Evolutionary conservation across 2,329 filamentous ascomycete species (phyloP), one percentile per base, ranked within the genome.

Genomic region (Trichoderma gracile): DNA sequence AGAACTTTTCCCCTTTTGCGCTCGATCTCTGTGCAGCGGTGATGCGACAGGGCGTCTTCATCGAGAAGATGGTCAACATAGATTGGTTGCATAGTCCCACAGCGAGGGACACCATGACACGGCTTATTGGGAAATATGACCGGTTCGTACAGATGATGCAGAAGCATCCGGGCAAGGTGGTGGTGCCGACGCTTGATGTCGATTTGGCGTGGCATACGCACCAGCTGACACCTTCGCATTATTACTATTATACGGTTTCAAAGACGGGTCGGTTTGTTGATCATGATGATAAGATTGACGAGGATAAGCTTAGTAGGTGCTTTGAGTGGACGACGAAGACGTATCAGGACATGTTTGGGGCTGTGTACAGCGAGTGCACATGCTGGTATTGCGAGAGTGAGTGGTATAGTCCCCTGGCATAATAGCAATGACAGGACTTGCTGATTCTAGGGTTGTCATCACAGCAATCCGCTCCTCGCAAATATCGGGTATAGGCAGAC

Each of bases 201-300:
- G 90, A 93, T 71, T 78, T 93, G 0, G 89, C 85, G 0, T 93
- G 90, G 89, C 92, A 96, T 73, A 94, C 90, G 0, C 90, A 94
- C 70, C 89, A 94, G 73, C 84, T 94, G 3, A 84, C 79, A 9
- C 89, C 91, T 0, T 71, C 73, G 2, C 71, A 78, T 3, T 95
- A 95, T 76, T 89, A 86, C 69, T 65, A 73, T 3, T 88, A 84
- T 72, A 88, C 84, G 1, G 72, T 81, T 1, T 62, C 57, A 0
- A 73, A 74, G 23, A 82, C 81, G 0, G 66, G 65, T 1, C 85
- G 82, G 55, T 91, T 92, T 71, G 84, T 94, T 69, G 87, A 93
- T 72, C 92, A 96, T 71, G 89, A 95, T 74, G 92, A 96, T 79
- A 94, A 94, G 76, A 86, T 96, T 23, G 86, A 88, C 55, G 89